phyloP scores from a whole-genome alignment of 768 basidiomycete species.

The Rubroboletus pulcherrimus region DNA sequence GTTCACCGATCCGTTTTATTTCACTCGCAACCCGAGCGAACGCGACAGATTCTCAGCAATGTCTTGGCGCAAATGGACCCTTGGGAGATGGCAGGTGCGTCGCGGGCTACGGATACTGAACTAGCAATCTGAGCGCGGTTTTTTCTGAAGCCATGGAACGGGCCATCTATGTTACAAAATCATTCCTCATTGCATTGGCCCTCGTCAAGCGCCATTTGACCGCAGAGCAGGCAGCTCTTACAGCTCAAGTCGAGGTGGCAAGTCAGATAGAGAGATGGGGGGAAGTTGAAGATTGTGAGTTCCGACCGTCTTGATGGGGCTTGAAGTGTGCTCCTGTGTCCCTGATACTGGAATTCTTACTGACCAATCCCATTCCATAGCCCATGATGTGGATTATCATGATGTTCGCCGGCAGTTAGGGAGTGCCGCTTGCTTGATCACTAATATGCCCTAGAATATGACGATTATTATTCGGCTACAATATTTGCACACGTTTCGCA shows the following conservation, averaged over 20 bases:
- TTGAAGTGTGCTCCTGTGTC: conserved; percentile 1
- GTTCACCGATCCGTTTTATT: conserved; percentile 71
- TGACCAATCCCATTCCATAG: conserved; percentile 41
- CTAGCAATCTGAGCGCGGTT: background rate
- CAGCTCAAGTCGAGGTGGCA: conserved; percentile 87
- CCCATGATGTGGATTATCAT: conserved; percentile 97
- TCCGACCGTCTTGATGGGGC: background rate
- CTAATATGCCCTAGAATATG: conserved; percentile 27
- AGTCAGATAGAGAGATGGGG: conserved; percentile 98
- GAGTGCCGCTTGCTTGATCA: conserved; percentile 66
- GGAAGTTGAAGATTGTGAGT: conserved; percentile 98
- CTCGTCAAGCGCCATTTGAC: conserved; percentile 72
- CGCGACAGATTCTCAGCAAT: conserved; percentile 53
- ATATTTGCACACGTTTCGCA: conserved; percentile 4
- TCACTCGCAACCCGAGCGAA: conserved; percentile 65
- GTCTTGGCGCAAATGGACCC: conserved; percentile 63
- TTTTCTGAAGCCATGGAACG: conserved; percentile 76
- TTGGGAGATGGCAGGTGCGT: conserved; percentile 88
- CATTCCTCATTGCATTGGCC: conserved; percentile 83
- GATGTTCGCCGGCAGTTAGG: conserved; percentile 86
- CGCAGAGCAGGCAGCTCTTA: conserved; percentile 80
- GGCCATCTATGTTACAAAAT: conserved; percentile 84
- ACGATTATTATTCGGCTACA: conserved; percentile 2
- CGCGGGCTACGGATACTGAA: background rate
- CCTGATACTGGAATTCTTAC: background rate